Evolutionary conservation across 192 early-diverging fungal species (phyloP), one percentile per base, ranked within the genome.

Genomic region (Paraglomus brasilianum): DNA sequence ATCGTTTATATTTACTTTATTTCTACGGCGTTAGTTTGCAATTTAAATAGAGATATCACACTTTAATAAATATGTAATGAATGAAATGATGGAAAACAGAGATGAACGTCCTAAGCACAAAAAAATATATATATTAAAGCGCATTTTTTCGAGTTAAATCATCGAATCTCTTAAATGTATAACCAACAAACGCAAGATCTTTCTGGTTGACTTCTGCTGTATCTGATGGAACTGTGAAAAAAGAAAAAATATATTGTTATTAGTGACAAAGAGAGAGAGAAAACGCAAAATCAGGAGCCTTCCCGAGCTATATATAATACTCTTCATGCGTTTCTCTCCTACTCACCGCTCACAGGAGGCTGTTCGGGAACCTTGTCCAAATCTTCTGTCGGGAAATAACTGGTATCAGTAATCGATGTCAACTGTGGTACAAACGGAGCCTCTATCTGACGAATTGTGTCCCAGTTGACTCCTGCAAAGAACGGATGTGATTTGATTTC

Each of bases 121-220:
- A 30, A 2, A 30, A 2, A 30, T 30, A 30, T 36, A 59, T 42
- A 45, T 47, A 53, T 59, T 82, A 87, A 24, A 86, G 77, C 8
- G 83, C 84, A 72, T 93, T 88, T 63, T 86, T 88, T 66, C 84
- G 86, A 42, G 89, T 88, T 19, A 93, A 71, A 68, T 88, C 88
- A 74, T 93, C 91, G 75, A 93, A 99, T 63, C 94, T 80, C 77
- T 97, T 96, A 79, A 90, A 99, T 8, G 97, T 99, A 81, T 99
- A 99, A 17, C 97, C 97, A 40, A 99, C 91, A 86, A 99, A 99
- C 30, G 96, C 96, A 72, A 99, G 78, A 66, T 97, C 95, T 74
- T 93, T 95, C 77, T 95, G 90, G 52, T 89, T 79, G 65, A 70
- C 53, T 80, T 80, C 40, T 65, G 70, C 42, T 71, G 75, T 19